Conservation (phyloP, 2,329 filamentous ascomycete species). For the Apiospora arundinis region DNA sequence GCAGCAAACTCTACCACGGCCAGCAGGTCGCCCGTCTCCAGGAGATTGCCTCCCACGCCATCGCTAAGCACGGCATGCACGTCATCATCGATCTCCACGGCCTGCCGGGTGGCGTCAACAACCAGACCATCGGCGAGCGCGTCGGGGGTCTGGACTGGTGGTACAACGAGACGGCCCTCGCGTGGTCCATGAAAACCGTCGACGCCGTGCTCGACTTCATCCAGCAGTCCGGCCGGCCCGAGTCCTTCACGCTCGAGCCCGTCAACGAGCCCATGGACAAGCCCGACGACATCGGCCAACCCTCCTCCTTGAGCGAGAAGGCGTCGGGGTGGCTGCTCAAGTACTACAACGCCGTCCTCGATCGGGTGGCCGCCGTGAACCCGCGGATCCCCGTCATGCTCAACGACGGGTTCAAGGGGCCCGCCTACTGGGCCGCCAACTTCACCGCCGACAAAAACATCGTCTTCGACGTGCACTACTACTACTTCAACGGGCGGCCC, state of each 20-base stretch:
- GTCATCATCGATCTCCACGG: constrained; percentile 6
- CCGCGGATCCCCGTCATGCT: constrained; percentile 12
- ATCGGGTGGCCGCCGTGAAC: background rate
- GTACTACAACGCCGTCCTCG: constrained; percentile 8
- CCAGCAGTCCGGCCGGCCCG: background rate
- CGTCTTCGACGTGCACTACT: constrained; percentile 20
- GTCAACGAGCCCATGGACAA: constrained; percentile 22
- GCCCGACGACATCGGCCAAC: background rate
- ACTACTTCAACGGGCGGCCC: constrained; percentile 14
- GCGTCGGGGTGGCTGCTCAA: background rate
- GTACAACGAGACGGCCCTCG: constrained; percentile 17
- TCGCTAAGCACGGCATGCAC: background rate
- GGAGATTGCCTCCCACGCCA: background rate
- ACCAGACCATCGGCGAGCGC: constrained; percentile 16
- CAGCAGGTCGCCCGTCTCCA: background rate
- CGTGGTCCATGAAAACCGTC: constrained; percentile 15
- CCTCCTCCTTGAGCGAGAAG: background rate
- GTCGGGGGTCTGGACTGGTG: constrained; percentile 14
- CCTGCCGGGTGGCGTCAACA: constrained; percentile 2
- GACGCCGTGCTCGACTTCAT: constrained; percentile 19
- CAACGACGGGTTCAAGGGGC: constrained; percentile 13
- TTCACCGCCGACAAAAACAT: constrained; percentile 5
- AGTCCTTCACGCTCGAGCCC: background rate
- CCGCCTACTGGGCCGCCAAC: background rate
- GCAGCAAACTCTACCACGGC: constrained; percentile 17